phyloP scores from a whole-genome alignment of 2,329 filamentous ascomycete genomes.

The Dothideomycetidae sp. region DNA sequence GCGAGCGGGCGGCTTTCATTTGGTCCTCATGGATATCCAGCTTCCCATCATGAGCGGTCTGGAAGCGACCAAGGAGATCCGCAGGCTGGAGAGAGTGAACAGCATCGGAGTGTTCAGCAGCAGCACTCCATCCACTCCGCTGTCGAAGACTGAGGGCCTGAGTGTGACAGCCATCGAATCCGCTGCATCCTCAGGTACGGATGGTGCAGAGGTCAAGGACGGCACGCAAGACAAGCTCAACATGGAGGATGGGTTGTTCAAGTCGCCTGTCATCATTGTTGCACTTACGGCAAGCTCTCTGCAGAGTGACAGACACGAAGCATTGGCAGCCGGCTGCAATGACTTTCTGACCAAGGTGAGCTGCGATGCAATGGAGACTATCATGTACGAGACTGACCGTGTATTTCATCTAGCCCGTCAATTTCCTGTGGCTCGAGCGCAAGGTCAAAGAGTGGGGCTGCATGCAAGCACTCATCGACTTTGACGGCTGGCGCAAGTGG shows the following conservation, averaged over 20 bases:
- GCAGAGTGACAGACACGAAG: slow-evolving; percentile 90
- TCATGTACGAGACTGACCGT: too few species aligned
- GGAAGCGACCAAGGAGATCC: slow-evolving; percentile 88
- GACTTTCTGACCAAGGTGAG: slow-evolving; percentile 76
- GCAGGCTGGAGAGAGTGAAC: slow-evolving; percentile 76
- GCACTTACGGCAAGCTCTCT: slow-evolving; percentile 87
- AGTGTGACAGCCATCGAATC: slow-evolving; percentile 14
- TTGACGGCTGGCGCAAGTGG: slow-evolving; percentile 96
- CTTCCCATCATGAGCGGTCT: slow-evolving; percentile 92
- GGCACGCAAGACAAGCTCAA: slow-evolving; percentile 54
- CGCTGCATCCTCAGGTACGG: slow-evolving; percentile 15
- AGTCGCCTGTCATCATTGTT: slow-evolving; percentile 94
- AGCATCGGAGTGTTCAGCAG: slow-evolving; percentile 75
- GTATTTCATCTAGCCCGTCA: slow-evolving; percentile 75
- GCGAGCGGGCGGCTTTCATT: slow-evolving; percentile 80
- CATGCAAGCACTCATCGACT: slow-evolving; percentile 98
- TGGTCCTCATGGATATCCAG: slow-evolving; percentile 98
- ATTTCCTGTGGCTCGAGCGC: slow-evolving; percentile 91
- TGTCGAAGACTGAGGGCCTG: slow-evolving; percentile 20
- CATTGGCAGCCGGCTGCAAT: slow-evolving; percentile 88
- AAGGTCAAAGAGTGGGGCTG: slow-evolving; percentile 99
- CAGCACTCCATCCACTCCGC: slow-evolving; percentile 28
- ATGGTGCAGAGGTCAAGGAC: slow-evolving; percentile 19
- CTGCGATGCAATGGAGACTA: too few species aligned
- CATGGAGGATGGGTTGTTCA: slow-evolving; percentile 57